A percentile compares a stretch with the other conserved stretches of the same genome.
phyloP scores from a whole-genome alignment of 495 filamentous ascomycete species.

The Echria macrotheca region DNA sequence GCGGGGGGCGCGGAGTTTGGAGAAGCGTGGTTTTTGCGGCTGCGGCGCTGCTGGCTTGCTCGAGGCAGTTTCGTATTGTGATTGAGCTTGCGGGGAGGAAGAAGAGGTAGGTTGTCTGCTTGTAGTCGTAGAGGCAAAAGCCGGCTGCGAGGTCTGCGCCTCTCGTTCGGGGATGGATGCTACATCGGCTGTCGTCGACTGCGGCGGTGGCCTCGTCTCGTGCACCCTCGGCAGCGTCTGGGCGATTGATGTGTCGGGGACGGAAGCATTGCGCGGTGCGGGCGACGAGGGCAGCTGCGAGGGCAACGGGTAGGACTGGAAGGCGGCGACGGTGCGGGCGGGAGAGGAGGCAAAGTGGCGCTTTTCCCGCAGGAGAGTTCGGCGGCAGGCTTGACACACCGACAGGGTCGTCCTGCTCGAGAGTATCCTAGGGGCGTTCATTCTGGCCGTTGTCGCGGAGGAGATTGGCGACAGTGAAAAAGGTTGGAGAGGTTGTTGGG shows the following conservation, averaged over 20 bases:
- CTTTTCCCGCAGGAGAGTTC: slow-evolving; percentile 46
- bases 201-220: slow-evolving; percentile 45
- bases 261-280: slow-evolving; percentile 60
- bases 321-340: slow-evolving; percentile 53
- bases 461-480: not conserved
- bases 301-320: slow-evolving; percentile 67
- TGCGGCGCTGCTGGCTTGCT: slow-evolving; percentile 8
- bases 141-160: slow-evolving; percentile 55
- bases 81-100: not conserved
- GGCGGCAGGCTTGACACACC: slow-evolving; percentile 26
- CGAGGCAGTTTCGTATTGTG: no score
- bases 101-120: not conserved
- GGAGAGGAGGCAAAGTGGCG: slow-evolving; percentile 56
- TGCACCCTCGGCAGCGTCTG: slow-evolving; percentile 47
- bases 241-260: slow-evolving; percentile 65
- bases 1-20: slow-evolving; percentile 65
- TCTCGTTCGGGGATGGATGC: slow-evolving; percentile 50
- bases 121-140: slow-evolving; percentile 9
- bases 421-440: slow-evolving; percentile 24
- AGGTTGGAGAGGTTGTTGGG: not conserved
- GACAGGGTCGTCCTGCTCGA: slow-evolving; percentile 18
- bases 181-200: slow-evolving; percentile 5
- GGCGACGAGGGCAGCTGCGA: slow-evolving; percentile 53
- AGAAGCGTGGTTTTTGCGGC: slow-evolving; percentile 17
- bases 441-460: no score